Evolutionary conservation across 1,139 yeast genomes (phyloP), one percentile per base, ranked within the genome.

Genomic region (Saccharomyces pastorianus): DNA sequence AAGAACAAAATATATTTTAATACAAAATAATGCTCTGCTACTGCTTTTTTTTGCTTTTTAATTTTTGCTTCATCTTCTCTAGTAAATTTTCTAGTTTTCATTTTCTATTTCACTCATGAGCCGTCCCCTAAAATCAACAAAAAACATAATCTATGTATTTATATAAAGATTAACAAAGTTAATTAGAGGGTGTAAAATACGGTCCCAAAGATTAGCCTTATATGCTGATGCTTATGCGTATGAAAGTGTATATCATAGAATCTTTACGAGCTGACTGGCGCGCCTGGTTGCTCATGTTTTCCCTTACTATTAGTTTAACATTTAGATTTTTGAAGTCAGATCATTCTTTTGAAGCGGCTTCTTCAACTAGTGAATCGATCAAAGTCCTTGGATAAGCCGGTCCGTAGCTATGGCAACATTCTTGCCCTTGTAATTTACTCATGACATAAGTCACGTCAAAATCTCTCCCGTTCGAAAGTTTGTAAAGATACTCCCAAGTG

Each of bases 401-500:
- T 4, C 52, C 52, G 14, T 50, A n/a, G 23, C n/a, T 31, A 31
- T 50, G 52, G 9, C 32, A 41, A 7, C 46, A 17, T 26, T 50
- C 52, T 44, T 46, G 28, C 13, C 52, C 52, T 9, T 50, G 31
- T 9, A 50, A 29, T 46, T 23, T 14, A 28, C 34, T 31, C 52
- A 50, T 50, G 8, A 50, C 49, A 5, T 14, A 38, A 9, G 44
- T 25, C 25, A 50, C 52, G 23, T 50, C 52, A 50, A 50, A 50
- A 4, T 44, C 41, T 14, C 20, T 46, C 8, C 25, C 29, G 11
- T 50, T 31, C 7, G 49, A 50, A 46, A 50, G 52, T 23, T 46
- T 44, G 32, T 50, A 25, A 14, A 50, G 46, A 31, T 50, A 50
- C 32, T 46, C 49, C 52, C 52, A 50, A n/a, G 52, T 50, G 20